Base-by-base conservation (phyloP, 73 alveolate species). In the Paramecium caudatum region DNA sequence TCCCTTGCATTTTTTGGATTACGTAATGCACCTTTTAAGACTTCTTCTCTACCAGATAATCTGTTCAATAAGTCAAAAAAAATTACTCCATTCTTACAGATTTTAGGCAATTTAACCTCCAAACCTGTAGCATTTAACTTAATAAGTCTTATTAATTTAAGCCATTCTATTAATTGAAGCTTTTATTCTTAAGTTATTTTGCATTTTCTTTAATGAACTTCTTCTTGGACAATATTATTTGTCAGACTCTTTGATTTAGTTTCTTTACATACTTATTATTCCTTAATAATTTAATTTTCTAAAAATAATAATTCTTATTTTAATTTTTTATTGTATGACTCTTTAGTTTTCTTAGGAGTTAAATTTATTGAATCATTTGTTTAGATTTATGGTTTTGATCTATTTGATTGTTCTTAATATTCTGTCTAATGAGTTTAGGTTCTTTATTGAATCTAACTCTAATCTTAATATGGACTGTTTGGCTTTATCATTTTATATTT, bases 11-110 rank as follows among this genome's bases (percentile, higher is more conserved):
- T 86, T 36, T 86, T 86, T 19, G 93, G 82, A 61, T 86, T 86
- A 63, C 93, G 32, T 49, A 62, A 34, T 0, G 84, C 84, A 10
- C 93, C 93, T 37, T 70, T 86, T 19, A 86, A 30, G 3, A 78
- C 84, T 43, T 86, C 93, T 21, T 65, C 93, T 62, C 84, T 86
- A 10, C 93, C 93, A 49, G 41, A 21, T 12, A 86, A 43, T 62
- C 93, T 70, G 23, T 86, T 86, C 15, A 86, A 63, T 10, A 86
- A 46, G 43, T 86, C 93, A 48, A 63, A 86, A 63, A 61, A 86
- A 15, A 86, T 86, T n/a, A 86, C 93, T 10, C 93, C 93, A 63
- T 86, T 86, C 65, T 63, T 86, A 63, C 93, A 86, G 9, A 86
- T 78, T 63, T 86, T 86, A 4, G 93, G 90, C 5, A 86, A 37